Evolutionary conservation across 768 basidiomycete species (phyloP).

Genomic region (Cyathus striatus): DNA sequence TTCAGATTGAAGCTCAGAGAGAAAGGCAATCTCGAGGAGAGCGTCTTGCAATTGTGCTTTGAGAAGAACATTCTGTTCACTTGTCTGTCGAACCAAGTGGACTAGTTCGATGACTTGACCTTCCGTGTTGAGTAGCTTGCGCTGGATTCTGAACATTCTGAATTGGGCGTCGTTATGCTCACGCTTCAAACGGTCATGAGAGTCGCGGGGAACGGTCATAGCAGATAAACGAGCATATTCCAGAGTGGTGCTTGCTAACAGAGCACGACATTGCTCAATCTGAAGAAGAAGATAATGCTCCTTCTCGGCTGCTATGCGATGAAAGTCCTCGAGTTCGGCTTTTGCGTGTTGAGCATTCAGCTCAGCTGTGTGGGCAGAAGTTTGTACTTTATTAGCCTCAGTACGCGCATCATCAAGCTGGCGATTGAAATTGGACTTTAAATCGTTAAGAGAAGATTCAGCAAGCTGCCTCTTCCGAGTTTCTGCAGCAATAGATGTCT

Average conservation of each 20-base stretch:
- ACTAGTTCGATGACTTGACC: constrained; percentile 63
- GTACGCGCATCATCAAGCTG: constrained; percentile 29
- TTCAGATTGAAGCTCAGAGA: constrained; percentile 6
- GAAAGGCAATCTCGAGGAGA: constrained; percentile 24
- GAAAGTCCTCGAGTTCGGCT: constrained; percentile 21
- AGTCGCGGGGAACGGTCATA: constrained; percentile 30
- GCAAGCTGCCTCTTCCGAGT: constrained; percentile 42
- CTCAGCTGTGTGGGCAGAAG: constrained; percentile 27
- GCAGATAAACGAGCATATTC: constrained; percentile 51
- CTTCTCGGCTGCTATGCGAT: constrained; percentile 24
- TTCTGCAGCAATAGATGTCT: constrained; percentile 45
- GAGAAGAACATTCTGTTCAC: constrained; percentile 47
- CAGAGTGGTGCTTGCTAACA: constrained; percentile 43
- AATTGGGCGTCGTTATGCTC: constrained; percentile 33
- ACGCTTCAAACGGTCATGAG: constrained; percentile 33
- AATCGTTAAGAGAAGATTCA: constrained; percentile 40
- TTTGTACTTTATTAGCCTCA: constrained; percentile 26
- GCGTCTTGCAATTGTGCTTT: constrained; percentile 24
- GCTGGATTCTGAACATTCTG: constrained; percentile 49
- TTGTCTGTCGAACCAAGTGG: constrained; percentile 51
- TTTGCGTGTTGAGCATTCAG: constrained; percentile 30
- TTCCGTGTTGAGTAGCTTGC: constrained; percentile 65
- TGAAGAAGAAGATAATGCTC: constrained; percentile 44
- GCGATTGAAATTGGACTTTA: constrained; percentile 33
- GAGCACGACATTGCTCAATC: constrained; percentile 42